Conservation (phyloP, 2,329 filamentous ascomycete genomes). For the Xylariaceae sp. region DNA sequence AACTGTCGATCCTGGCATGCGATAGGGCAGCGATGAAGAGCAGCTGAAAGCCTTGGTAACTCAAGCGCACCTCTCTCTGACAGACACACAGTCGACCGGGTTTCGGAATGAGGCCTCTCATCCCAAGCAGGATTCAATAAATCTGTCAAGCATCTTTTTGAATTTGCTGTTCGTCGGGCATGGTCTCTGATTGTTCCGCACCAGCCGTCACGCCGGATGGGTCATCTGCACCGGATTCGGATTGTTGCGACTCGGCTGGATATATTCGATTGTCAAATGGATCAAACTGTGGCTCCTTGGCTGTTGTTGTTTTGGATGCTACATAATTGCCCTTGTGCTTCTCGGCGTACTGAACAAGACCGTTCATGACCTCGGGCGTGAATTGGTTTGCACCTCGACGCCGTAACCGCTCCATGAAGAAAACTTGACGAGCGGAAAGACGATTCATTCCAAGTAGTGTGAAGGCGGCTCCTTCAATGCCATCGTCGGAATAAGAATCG, state of each 20-base stretch:
- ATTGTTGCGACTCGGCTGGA: not conserved
- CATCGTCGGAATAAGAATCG: constrained; percentile 22
- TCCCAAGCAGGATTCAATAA: not conserved
- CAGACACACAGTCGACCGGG: not conserved
- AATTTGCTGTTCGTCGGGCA: constrained; percentile 5
- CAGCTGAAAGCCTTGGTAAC: not conserved
- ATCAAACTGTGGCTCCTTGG: not conserved
- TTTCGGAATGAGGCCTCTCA: not conserved
- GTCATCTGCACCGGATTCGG: not conserved
- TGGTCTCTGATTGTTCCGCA: not conserved
- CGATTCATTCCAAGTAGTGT: constrained; percentile 24
- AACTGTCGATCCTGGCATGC: not conserved
- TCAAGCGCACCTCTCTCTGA: not conserved
- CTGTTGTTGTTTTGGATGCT: not conserved
- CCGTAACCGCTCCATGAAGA: constrained; percentile 26
- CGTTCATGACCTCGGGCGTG: constrained; percentile 27
- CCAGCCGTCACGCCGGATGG: not conserved
- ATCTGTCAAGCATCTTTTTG: constrained; percentile 5
- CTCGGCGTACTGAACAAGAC: constrained; percentile 24
- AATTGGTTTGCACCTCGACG: constrained; percentile 14
- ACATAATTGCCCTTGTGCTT: constrained; percentile 3
- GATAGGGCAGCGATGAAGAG: not conserved
- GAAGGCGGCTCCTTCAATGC: constrained; percentile 24
- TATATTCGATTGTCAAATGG: not conserved
- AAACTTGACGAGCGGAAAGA: constrained; percentile 13